Evolutionary conservation across 805 yeast genomes (phyloP).

Genomic region (Wickerhamiella spandovensis): DNA sequence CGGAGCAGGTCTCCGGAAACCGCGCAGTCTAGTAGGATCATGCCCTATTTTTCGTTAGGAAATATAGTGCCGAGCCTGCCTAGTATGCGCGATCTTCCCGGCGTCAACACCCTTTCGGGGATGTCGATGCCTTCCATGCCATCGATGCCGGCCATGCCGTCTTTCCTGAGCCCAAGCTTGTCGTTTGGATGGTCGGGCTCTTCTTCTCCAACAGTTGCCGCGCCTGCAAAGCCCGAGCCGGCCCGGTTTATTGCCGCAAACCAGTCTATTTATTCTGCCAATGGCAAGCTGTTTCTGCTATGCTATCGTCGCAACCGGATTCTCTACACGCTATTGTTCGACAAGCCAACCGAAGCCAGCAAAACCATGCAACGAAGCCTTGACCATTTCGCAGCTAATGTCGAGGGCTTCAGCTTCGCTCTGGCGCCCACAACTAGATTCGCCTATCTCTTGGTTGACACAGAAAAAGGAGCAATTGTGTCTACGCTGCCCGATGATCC

Average conservation of each 20-base stretch:
- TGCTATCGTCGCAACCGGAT: background rate
- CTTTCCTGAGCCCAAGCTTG: background rate
- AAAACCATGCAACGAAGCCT: background rate
- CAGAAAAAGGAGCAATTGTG: background rate
- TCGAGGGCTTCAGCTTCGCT: slow-evolving; percentile 5
- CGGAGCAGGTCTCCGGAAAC: background rate
- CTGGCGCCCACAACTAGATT: slow-evolving; percentile 4
- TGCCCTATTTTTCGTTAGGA: background rate
- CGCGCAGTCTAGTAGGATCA: background rate
- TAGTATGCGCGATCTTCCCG: background rate
- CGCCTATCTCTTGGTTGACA: slow-evolving; percentile 3
- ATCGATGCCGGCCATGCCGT: background rate
- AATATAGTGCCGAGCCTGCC: background rate
- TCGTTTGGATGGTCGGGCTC: background rate
- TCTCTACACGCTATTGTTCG: background rate
- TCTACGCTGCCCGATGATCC: slow-evolving; percentile 1
- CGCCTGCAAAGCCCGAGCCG: background rate
- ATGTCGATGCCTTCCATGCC: background rate
- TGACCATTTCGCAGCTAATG: background rate
- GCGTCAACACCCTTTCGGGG: background rate
- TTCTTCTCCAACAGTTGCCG: background rate
- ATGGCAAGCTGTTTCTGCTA: background rate
- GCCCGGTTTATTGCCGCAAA: background rate
- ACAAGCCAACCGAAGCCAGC: background rate
- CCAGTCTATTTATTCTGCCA: background rate